Evolutionary conservation across 495 filamentous ascomycete species (phyloP).

Genomic region (Aspergillus coremiiformis): DNA sequence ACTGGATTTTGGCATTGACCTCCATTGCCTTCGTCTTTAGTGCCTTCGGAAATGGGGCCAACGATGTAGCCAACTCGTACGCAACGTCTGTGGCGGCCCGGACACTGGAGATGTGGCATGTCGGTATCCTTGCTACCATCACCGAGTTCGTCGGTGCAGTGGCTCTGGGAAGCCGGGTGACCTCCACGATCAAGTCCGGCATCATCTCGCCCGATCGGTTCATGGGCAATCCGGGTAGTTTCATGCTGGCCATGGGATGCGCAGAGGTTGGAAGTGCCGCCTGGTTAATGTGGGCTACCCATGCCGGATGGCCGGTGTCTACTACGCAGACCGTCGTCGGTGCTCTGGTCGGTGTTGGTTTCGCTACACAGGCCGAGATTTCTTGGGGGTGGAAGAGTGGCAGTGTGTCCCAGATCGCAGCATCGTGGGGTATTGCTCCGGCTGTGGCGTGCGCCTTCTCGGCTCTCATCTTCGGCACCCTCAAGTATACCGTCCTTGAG

Average conservation of each 20-base stretch:
- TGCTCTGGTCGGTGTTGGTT: conserved; percentile 55
- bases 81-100: conserved; percentile 34
- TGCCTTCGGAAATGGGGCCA: conserved; percentile 40
- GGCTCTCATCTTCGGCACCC: conserved; percentile 53
- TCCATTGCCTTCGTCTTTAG: conserved; percentile 38
- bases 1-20: conserved; percentile 44
- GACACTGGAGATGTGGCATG: conserved; percentile 33
- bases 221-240: conserved; percentile 26
- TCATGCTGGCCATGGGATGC: conserved; percentile 22
- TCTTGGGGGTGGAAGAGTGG: conserved; percentile 48
- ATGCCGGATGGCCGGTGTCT: conserved; percentile 13
- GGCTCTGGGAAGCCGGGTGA: conserved; percentile 55
- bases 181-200: conserved; percentile 60
- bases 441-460: conserved; percentile 50
- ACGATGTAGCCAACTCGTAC: conserved; percentile 42
- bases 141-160: conserved; percentile 54
- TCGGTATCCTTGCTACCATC: conserved; percentile 27
- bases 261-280: conserved; percentile 15
- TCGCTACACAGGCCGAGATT: conserved; percentile 50
- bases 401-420: conserved; percentile 52
- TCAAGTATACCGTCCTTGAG: conserved; percentile 57
- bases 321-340: conserved; percentile 60
- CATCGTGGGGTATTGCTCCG: conserved; percentile 57
- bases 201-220: conserved; percentile 52
- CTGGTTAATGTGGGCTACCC: conserved; percentile 15